phyloP scores from a whole-genome alignment of 2,329 filamentous ascomycete species.

The Paraphaeosphaeria minitans region DNA sequence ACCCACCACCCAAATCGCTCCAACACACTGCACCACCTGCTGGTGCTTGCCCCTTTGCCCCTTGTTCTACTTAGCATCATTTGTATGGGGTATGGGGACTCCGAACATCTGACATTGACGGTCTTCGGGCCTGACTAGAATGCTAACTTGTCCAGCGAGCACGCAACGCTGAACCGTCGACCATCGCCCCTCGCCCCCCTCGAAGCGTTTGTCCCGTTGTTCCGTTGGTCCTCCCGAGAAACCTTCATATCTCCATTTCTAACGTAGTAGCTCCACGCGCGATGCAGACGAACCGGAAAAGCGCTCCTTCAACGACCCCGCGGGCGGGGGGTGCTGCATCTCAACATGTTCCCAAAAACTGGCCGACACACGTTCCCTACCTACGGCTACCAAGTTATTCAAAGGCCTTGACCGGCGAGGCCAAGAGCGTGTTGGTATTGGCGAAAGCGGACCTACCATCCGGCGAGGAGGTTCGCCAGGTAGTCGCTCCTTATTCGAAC shows the following conservation, averaged over 20 bases:
- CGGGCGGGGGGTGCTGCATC: constrained; percentile 9
- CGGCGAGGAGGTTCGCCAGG: constrained; percentile 18
- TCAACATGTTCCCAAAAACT: constrained; percentile 32
- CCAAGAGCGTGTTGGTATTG: constrained; percentile 28
- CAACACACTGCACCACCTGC: neutral
- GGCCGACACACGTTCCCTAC: constrained; percentile 36
- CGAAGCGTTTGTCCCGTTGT: no score
- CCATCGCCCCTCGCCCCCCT: no score
- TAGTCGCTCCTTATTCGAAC: constrained; percentile 39
- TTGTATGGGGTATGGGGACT: no score
- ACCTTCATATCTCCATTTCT: neutral
- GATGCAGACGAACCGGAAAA: neutral
- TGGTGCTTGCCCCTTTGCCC: neutral
- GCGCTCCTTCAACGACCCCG: constrained; percentile 1
- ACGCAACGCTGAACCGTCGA: no score
- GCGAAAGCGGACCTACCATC: constrained; percentile 24
- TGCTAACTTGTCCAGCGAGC: no score
- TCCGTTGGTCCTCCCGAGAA: neutral
- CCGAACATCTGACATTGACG: no score
- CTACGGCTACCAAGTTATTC: constrained; percentile 39
- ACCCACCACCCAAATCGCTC: neutral
- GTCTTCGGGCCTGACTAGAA: no score
- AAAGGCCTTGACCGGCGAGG: constrained; percentile 32
- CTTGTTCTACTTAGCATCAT: neutral
- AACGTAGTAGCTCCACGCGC: neutral